These are phyloP conservation scores for Ceratocystiopsis sp. DNA, from an alignment of 2,329 filamentous ascomycete species.

Conservation along the genomic window DNA sequence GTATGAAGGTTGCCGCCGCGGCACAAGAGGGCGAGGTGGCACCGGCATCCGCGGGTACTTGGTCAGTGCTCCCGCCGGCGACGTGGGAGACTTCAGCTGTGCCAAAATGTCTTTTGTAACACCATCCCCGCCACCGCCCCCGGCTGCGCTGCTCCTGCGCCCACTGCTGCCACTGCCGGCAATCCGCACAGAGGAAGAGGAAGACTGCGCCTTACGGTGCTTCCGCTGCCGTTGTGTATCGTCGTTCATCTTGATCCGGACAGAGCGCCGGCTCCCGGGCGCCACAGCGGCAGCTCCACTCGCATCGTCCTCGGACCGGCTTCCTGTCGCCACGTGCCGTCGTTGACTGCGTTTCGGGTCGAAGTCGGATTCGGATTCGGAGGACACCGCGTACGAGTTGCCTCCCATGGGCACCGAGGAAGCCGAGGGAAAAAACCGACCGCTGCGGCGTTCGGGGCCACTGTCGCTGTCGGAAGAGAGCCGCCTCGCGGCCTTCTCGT, in stretches of 20 bases:
- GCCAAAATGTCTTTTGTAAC: slow-evolving; percentile 44
- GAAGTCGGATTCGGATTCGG: slow-evolving; percentile 52
- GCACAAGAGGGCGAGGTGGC: slow-evolving; percentile 78
- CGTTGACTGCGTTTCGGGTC: slow-evolving; percentile 15
- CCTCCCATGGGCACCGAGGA: slow-evolving; percentile 19
- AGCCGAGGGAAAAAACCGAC: slow-evolving; percentile 20
- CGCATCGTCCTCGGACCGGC: slow-evolving; percentile 2
- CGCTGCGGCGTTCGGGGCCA: background rate
- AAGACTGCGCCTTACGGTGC: slow-evolving; percentile 41
- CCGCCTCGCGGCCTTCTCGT: slow-evolving; percentile 4
- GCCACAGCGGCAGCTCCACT: slow-evolving; percentile 20
- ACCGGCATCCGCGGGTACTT: slow-evolving; percentile 82
- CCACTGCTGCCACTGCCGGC: slow-evolving; percentile 9
- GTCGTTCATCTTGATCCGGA: slow-evolving; percentile 80
- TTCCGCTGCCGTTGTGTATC: slow-evolving; percentile 59
- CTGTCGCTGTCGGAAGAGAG: slow-evolving; percentile 3
- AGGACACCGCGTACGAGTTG: slow-evolving; percentile 45
- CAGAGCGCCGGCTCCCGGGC: slow-evolving; percentile 55
- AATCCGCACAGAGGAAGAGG: slow-evolving; percentile 11
- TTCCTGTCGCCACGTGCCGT: background rate
- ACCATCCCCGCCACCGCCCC: too few species aligned
- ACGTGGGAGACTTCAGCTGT: slow-evolving; percentile 85
- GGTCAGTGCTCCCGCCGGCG: slow-evolving; percentile 59
- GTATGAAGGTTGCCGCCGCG: slow-evolving; percentile 78
- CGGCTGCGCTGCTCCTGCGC: background rate